Evolutionary conservation across 768 basidiomycete genomes (phyloP).

Genomic region (Clathrus columnatus): DNA sequence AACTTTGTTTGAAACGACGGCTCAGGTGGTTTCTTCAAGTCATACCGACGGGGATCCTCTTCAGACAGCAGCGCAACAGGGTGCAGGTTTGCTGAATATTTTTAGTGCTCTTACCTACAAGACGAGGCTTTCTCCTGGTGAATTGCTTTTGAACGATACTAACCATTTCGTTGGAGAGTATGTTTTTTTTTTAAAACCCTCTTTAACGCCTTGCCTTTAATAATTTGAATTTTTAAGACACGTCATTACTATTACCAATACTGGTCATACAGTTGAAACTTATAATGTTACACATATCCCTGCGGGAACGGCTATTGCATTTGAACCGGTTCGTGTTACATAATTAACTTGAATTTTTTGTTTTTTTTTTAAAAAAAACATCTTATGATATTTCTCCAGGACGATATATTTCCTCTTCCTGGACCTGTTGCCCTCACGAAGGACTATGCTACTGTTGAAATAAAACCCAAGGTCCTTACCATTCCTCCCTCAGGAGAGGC

Average conservation of each 20-base stretch:
- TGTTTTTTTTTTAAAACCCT: no score
- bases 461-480: conserved; percentile 34
- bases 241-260: conserved; percentile 36
- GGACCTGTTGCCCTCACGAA: conserved; percentile 45
- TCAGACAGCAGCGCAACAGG: conserved; percentile 45
- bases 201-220: neutral
- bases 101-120: conserved; percentile 47
- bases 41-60: conserved; percentile 41
- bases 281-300: conserved; percentile 46
- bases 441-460: conserved; percentile 36
- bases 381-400: conserved; percentile 19
- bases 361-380: neutral
- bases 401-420: conserved; percentile 31
- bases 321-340: conserved; percentile 30
- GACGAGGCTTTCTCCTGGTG: conserved; percentile 44
- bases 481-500: conserved; percentile 36
- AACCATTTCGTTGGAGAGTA: conserved; percentile 41
- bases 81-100: conserved; percentile 49
- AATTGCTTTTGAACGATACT: conserved; percentile 60
- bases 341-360: neutral
- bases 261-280: conserved; percentile 30
- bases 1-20: conserved; percentile 41
- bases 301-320: conserved; percentile 46
- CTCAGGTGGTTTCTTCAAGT: conserved; percentile 33
- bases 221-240: conserved; percentile 12